Evolutionary conservation across 2,329 filamentous ascomycete genomes (phyloP).

Genomic region (Aspergillus caelatus): DNA sequence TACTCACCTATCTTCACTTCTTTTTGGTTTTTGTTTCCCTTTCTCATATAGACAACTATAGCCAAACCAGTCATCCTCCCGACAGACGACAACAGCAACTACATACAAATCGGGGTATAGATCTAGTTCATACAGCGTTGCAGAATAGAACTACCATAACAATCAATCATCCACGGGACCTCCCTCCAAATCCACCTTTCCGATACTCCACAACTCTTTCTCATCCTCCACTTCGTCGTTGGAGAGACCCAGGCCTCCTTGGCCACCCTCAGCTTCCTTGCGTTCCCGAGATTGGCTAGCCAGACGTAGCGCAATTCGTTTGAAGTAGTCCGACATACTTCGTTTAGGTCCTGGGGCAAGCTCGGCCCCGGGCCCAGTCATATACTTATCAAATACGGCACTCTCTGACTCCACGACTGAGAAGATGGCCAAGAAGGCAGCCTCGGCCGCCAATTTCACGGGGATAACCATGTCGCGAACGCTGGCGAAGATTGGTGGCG

Average conservation of each 20-base stretch:
- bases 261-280: conserved; percentile 86
- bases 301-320: conserved; percentile 81
- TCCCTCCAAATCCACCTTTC: conserved; percentile 80
- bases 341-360: conserved; percentile 75
- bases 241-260: conserved; percentile 79
- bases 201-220: conserved; percentile 93
- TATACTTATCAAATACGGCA: conserved; percentile 88
- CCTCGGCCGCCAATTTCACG: conserved; percentile 92
- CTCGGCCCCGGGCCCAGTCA: conserved; percentile 67
- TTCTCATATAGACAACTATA: conserved; percentile 1
- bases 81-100: conserved; percentile 1
- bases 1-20: background rate
- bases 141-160: conserved; percentile 17
- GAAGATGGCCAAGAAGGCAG: conserved; percentile 89
- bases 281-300: conserved; percentile 87
- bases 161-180: conserved; percentile 40
- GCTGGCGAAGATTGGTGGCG: conserved; percentile 80
- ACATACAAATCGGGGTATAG: conserved; percentile 26
- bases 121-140: conserved; percentile 23
- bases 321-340: conserved; percentile 96
- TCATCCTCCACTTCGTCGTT: conserved; percentile 95
- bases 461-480: conserved; percentile 92
- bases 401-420: conserved; percentile 84
- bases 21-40: conserved; percentile 1
- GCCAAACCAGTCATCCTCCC: background rate